Base-by-base conservation (phyloP, 2,329 filamentous ascomycete genomes). In the Pseudogymnoascus sp. region DNA sequence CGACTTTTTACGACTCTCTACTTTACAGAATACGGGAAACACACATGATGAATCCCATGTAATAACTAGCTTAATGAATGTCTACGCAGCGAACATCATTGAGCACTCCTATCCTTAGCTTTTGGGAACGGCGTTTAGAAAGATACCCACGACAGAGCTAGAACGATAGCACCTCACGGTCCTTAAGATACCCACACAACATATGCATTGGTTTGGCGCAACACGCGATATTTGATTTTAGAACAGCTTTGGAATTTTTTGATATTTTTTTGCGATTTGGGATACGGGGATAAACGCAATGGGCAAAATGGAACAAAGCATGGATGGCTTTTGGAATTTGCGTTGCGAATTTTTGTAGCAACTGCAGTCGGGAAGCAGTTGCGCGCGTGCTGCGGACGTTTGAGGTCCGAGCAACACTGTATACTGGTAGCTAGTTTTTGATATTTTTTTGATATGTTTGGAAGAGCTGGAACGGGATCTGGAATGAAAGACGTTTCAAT, bases 31-130 rank as follows among this genome's bases (percentile, higher is more conserved):
- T 61, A 26, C 23, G 31, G 35, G 59, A 49, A 49, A 39, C 23
- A 29, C 23, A 29, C 35, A 23, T 23, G 29, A 59, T 39, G 19
- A 35, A 35, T 63, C 31, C 6, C 35, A 62, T 61, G 37, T 31
- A 63, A 58, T 38, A 37, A 33, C 26, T n/a, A 49, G 52, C 49
- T 63, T 60, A 60, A 58, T 58, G 59, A 55, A 29, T 5, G 33
- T 23, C 69, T 64, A 67, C 63, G 67, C 66, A 59, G 23, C 61
- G 35, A 52, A 52, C 23, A 59, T 63, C 52, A 45, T 26, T 45
- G 26, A 43, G 38, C 39, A 6, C 21, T 35, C n/a, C 29, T 62
- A 60, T 62, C 35, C 49, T 11, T 52, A 61, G 65, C 59, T 38
- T 41, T 38, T 39, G 31, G 59, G 59, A 61, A 43, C 59, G 38